These are phyloP conservation scores for Cordyceps militaris DNA, from an alignment of 2,329 filamentous ascomycete species.

Conservation along the genomic window DNA sequence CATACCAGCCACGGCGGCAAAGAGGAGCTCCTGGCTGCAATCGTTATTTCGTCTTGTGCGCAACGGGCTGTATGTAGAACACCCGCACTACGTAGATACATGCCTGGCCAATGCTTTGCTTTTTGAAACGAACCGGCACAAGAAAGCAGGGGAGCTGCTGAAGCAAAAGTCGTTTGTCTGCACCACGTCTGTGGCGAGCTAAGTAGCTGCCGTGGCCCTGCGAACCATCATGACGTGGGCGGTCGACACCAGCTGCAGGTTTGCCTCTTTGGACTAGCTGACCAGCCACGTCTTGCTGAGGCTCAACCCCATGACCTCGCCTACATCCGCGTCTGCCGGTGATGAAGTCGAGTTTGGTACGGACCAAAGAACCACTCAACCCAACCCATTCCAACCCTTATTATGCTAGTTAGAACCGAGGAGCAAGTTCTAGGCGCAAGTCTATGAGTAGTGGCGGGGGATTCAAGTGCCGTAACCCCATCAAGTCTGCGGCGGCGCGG, in stretches of 20 bases:
- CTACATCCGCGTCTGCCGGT: background rate
- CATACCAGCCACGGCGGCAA: background rate
- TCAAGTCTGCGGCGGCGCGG: background rate
- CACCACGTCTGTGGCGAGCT: background rate
- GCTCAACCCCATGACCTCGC: slow-evolving; percentile 6
- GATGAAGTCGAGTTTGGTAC: background rate
- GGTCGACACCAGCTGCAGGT: background rate
- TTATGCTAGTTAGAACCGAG: too few relatives aligned
- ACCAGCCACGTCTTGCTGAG: background rate
- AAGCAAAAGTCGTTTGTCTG: background rate
- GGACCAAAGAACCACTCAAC: too few relatives aligned
- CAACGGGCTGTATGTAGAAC: background rate
- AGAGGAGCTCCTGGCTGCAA: background rate
- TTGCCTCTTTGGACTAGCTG: background rate
- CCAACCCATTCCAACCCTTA: too few relatives aligned
- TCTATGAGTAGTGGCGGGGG: background rate
- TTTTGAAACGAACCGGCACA: background rate
- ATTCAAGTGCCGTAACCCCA: background rate
- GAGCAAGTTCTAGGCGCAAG: too few relatives aligned
- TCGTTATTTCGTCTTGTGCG: background rate
- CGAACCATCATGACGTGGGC: slow-evolving; percentile 8
- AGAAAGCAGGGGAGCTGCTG: background rate
- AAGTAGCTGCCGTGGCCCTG: background rate
- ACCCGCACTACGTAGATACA: background rate
- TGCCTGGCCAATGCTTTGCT: background rate